These are phyloP conservation scores for Friedmanniomyces endolithicus DNA, from an alignment of 495 filamentous ascomycete genomes.

Conservation along the genomic window DNA sequence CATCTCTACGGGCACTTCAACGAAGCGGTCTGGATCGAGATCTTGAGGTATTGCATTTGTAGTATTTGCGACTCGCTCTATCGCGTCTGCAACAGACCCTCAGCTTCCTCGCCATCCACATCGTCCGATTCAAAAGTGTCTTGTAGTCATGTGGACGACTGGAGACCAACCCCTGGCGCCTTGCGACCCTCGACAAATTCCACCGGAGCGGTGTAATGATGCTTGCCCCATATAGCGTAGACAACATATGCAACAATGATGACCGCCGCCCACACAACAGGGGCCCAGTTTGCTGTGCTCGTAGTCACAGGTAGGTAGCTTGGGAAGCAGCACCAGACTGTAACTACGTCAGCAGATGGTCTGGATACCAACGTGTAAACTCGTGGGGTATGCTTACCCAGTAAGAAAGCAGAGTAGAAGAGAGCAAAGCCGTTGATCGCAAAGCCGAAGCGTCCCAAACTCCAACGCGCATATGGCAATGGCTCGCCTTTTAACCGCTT, in stretches of 20 bases:
- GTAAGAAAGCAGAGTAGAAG: slow-evolving; percentile 23
- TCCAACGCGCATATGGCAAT: slow-evolving; percentile 27
- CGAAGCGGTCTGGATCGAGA: background rate
- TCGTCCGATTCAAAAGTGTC: background rate
- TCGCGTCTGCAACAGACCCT: background rate
- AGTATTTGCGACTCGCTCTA: too few species aligned
- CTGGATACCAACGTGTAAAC: too few species aligned
- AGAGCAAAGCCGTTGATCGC: slow-evolving; percentile 29
- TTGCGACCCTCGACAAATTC: slow-evolving; percentile 30
- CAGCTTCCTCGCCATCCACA: background rate
- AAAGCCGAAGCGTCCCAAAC: slow-evolving; percentile 25
- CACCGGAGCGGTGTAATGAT: slow-evolving; percentile 27
- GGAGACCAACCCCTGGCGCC: slow-evolving; percentile 22
- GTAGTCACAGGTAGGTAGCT: slow-evolving; percentile 16
- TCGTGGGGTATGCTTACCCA: background rate
- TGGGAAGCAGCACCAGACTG: slow-evolving; percentile 29
- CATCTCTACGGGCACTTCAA: too few species aligned
- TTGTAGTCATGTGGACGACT: slow-evolving; percentile 16
- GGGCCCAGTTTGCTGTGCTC: slow-evolving; percentile 25
- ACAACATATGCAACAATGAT: slow-evolving; percentile 20
- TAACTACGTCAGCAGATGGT: too few species aligned
- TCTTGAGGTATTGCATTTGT: background rate
- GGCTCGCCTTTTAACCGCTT: slow-evolving; percentile 23
- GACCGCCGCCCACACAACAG: slow-evolving; percentile 23
- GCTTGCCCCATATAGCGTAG: slow-evolving; percentile 25